A percentile compares a stretch with the other conserved stretches of the same genome.
These are phyloP conservation scores for Dioscorea dumetorum DNA, from an alignment of 106 monocot genomes.

Conservation along the genomic window DNA sequence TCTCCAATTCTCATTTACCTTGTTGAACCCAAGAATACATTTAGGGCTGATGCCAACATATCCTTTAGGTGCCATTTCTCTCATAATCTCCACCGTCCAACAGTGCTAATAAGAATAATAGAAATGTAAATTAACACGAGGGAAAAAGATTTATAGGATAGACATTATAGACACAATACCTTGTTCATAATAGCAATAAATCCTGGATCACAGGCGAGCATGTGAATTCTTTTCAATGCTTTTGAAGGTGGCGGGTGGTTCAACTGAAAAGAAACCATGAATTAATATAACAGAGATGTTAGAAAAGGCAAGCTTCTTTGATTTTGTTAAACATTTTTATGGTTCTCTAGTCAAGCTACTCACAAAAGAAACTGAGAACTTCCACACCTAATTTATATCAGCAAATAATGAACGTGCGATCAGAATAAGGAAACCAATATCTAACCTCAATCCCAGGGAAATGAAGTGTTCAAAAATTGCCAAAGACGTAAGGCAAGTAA, in stretches of 20 bases:
- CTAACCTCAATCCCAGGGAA: conserved; percentile 85
- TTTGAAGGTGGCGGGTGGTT: conserved; percentile 86
- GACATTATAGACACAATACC: conserved; percentile 19
- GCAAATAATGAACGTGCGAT: too few species aligned
- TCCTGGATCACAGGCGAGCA: conserved; percentile 94
- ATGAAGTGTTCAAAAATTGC: conserved; percentile 73
- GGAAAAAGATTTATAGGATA: neutral
- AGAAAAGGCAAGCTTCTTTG: too few species aligned
- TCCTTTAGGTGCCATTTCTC: conserved; percentile 92
- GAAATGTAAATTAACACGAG: neutral
- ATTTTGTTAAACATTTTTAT: too few species aligned
- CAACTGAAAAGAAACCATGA: conserved; percentile 28
- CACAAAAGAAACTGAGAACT: too few species aligned
- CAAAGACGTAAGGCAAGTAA: conserved; percentile 79
- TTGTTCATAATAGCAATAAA: conserved; percentile 98
- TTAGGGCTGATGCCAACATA: conserved; percentile 95
- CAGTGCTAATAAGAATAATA: conserved; percentile 37
- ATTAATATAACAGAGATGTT: too few species aligned
- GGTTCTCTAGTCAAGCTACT: too few species aligned
- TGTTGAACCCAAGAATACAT: conserved; percentile 86
- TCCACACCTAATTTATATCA: neutral
- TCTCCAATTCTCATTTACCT: conserved; percentile 26
- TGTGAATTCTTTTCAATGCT: conserved; percentile 94
- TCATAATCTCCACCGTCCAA: conserved; percentile 93
- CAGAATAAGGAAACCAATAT: neutral